phyloP scores from a whole-genome alignment of 305 asterid genomes.

The Ajuga reptans region DNA sequence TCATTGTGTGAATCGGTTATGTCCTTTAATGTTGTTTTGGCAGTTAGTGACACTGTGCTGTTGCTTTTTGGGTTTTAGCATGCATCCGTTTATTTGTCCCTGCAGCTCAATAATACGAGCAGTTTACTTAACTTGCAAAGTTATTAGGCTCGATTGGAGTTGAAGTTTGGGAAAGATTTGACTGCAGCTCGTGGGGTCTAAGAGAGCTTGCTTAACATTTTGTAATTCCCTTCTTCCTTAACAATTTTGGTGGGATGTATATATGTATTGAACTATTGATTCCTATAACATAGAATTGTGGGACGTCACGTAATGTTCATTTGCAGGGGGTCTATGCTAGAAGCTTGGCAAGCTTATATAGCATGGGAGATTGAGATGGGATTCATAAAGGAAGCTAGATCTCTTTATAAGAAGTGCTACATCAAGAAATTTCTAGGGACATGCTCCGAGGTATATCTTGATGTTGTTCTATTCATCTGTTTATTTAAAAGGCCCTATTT shows the following conservation, averaged over 20 bases:
- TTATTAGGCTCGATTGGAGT: conserved; percentile 86
- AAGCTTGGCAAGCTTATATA: conserved; percentile 79
- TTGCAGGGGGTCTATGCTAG: conserved; percentile 78
- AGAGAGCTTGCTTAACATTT: conserved; percentile 76
- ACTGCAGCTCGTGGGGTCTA: conserved; percentile 88
- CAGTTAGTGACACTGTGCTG: background rate
- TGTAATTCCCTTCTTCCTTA: conserved; percentile 32
- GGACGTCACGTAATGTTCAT: conserved; percentile 13
- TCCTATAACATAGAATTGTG: conserved; percentile 9
- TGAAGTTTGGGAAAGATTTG: conserved; percentile 56
- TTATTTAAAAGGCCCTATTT: background rate
- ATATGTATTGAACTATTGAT: conserved; percentile 17
- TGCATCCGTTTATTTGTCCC: conserved; percentile 78
- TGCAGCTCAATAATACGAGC: conserved; percentile 52
- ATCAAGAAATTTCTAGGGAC: conserved; percentile 70
- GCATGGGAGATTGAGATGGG: conserved; percentile 69
- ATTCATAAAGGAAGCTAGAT: conserved; percentile 69
- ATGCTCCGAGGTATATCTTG: conserved; percentile 76
- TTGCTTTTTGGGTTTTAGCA: conserved; percentile 35
- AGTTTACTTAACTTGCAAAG: conserved; percentile 49
- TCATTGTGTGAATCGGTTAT: background rate
- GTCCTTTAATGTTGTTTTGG: background rate
- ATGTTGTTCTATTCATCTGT: conserved; percentile 3
- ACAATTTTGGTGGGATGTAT: conserved; percentile 12
- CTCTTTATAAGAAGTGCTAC: conserved; percentile 82